Evolutionary conservation across 805 yeast genomes (phyloP).

Genomic region (Suhomyces tanzawaensis): DNA sequence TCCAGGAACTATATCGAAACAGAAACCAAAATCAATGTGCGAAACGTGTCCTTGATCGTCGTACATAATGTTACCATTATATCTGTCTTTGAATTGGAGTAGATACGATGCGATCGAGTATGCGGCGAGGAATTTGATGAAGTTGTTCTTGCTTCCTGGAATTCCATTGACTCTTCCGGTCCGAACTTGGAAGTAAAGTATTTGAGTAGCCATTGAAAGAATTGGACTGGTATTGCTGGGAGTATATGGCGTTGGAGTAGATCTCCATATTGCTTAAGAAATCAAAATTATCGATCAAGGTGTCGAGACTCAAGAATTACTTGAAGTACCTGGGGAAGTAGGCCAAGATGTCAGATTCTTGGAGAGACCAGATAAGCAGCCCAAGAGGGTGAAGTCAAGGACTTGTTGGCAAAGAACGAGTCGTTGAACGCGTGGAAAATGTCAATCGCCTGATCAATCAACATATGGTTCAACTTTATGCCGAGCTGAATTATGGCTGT

Average conservation of each 20-base stretch:
- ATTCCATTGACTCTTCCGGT: slow-evolving; percentile 85
- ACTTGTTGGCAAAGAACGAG: slow-evolving; percentile 19
- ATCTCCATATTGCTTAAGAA: slow-evolving; percentile 36
- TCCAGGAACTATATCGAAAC: slow-evolving; percentile 98
- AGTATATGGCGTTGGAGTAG: slow-evolving; percentile 21
- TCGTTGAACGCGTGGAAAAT: slow-evolving; percentile 27
- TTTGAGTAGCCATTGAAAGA: slow-evolving; percentile 14
- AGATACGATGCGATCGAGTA: slow-evolving; percentile 89
- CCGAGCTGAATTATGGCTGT: slow-evolving; percentile 33
- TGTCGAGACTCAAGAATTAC: slow-evolving; percentile 32
- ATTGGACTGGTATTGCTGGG: slow-evolving; percentile 9
- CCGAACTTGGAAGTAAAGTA: slow-evolving; percentile 92
- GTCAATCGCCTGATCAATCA: slow-evolving; percentile 23
- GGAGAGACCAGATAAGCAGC: slow-evolving; percentile 32
- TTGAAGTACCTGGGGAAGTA: slow-evolving; percentile 23
- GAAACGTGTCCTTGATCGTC: slow-evolving; percentile 92
- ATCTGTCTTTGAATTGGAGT: slow-evolving; percentile 94
- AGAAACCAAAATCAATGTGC: slow-evolving; percentile 97
- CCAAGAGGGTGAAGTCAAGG: slow-evolving; percentile 32
- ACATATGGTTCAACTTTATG: slow-evolving; percentile 18
- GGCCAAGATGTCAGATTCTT: slow-evolving; percentile 26
- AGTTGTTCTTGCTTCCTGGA: slow-evolving; percentile 88
- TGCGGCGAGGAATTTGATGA: slow-evolving; percentile 91
- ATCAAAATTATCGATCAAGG: slow-evolving; percentile 37
- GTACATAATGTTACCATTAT: slow-evolving; percentile 96